phyloP scores from a whole-genome alignment of 2,329 filamentous ascomycete genomes.

The Cercospora zeina region DNA sequence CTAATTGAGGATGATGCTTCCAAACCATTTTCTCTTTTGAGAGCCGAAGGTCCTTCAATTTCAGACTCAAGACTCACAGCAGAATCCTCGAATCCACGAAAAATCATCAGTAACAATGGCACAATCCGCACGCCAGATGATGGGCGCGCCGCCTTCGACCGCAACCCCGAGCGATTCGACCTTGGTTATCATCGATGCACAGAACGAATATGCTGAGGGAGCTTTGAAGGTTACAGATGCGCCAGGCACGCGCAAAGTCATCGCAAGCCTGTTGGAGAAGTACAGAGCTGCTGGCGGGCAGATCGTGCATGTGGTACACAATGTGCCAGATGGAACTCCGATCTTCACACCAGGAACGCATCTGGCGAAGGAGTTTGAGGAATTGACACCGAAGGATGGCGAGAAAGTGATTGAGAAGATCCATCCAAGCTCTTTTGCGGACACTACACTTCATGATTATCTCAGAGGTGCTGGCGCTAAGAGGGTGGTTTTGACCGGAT shows the following conservation, averaged over 20 bases:
- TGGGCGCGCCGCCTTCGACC: slow-evolving; percentile 58
- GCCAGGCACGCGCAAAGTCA: slow-evolving; percentile 56
- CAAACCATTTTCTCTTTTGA: neutral
- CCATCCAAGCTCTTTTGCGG: slow-evolving; percentile 60
- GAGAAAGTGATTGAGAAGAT: slow-evolving; percentile 63
- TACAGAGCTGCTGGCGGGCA: slow-evolving; percentile 59
- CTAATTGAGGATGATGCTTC: neutral
- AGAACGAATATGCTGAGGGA: slow-evolving; percentile 67
- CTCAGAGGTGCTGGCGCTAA: slow-evolving; percentile 53
- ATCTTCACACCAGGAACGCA: slow-evolving; percentile 65
- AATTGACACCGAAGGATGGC: slow-evolving; percentile 55
- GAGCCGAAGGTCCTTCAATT: neutral
- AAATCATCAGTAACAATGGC: slow-evolving; percentile 20
- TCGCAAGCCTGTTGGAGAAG: slow-evolving; percentile 57
- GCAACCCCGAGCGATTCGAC: slow-evolving; percentile 60
- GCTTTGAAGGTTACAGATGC: slow-evolving; percentile 59
- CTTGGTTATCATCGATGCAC: slow-evolving; percentile 68
- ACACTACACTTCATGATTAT: slow-evolving; percentile 59
- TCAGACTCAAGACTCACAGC: neutral
- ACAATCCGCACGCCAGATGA: slow-evolving; percentile 52
- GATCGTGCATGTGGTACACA: slow-evolving; percentile 64
- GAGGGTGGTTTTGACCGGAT: slow-evolving; percentile 63
- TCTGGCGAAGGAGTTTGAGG: slow-evolving; percentile 62
- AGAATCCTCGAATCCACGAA: neutral
- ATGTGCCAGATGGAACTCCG: slow-evolving; percentile 60